Evolutionary conservation across 805 yeast species (phyloP), one percentile per base, ranked within the genome.

Genomic region (Candida coquimbonensis): DNA sequence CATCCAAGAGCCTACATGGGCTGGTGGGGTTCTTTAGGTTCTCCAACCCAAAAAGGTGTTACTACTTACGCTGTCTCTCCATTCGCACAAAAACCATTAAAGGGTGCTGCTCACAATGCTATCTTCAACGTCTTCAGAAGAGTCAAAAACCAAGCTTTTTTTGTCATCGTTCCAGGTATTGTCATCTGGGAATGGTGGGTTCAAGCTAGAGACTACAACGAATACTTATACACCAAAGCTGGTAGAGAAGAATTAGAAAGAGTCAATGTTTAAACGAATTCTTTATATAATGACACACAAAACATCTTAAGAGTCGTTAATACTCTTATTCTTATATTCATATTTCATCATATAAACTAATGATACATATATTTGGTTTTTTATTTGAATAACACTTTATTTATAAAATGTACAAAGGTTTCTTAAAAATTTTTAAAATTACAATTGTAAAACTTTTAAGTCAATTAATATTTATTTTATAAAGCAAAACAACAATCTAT

Each of bases 21-120:
- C 59, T 89, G 96, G 96, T 89, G 97, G 97, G 97, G 97, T 64
- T 68, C 75, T 73, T 69, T 89, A 64, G 96, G 95, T 51, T 77
- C 86, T 68, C 90, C 93, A 65, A 78, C 77, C 59, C 96, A 87
- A 74, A 87, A 87, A 69, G 83, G 87, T 72, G 74, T 84, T 54
- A 85, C 91, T 52, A 78, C 85, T 49, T 93, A 91, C 77, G 75
- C 96, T 46, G 89, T 93, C 53, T 86, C 99, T 54, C 95, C 96
- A 51, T 87, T 77, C 58, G 96, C 96, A 50, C 95, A 91, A 71
- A 81, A 80, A 67, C 97, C 97, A 48, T 77, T 93, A 67, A 83
- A 84, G 68, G 96, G 95, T 57, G 78, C 82, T 55, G 77, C 83
- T 58, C 80, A 90, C 77, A 82, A 79, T 67, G 87, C 96, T 41